These are phyloP conservation scores for Kwoniella heveanensis DNA, from an alignment of 768 basidiomycete species.

Conservation along the genomic window DNA sequence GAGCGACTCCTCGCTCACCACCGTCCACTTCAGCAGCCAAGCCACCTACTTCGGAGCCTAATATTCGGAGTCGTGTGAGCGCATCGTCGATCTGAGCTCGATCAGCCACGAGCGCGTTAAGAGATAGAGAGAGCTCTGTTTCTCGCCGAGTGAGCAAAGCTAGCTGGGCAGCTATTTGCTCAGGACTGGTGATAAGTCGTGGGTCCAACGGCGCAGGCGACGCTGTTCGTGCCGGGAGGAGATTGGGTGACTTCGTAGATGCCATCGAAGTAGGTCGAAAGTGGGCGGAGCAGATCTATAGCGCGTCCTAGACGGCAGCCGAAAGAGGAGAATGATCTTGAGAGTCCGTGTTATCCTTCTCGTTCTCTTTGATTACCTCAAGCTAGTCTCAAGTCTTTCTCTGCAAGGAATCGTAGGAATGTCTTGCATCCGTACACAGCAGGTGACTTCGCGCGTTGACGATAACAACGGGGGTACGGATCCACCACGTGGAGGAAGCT, in stretches of 20 bases:
- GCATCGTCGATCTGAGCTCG: slow-evolving; percentile 65
- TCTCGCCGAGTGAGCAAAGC: slow-evolving; percentile 69
- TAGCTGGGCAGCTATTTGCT: slow-evolving; percentile 48
- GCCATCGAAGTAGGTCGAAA: not conserved
- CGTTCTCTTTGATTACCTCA: no score
- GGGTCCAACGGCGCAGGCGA: slow-evolving; percentile 26
- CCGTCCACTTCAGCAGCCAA: slow-evolving; percentile 41
- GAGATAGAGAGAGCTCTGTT: slow-evolving; percentile 70
- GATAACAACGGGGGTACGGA: no score
- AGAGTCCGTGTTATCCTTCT: no score
- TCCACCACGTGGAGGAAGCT: not conserved
- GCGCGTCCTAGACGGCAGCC: no score
- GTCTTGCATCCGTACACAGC: not conserved
- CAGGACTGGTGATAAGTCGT: slow-evolving; percentile 38
- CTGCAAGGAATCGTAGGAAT: not conserved
- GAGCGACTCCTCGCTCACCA: not conserved
- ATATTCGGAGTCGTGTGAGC: slow-evolving; percentile 28
- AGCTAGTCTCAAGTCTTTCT: no score
- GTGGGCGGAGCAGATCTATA: no score
- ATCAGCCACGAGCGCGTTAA: slow-evolving; percentile 70
- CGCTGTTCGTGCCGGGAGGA: not conserved
- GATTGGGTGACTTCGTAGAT: not conserved
- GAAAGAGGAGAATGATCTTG: no score
- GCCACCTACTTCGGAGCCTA: slow-evolving; percentile 32
- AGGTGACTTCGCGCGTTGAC: not conserved